These are phyloP conservation scores for Lecanosticta acicola DNA, from an alignment of 2,329 filamentous ascomycete species.

Conservation along the genomic window DNA sequence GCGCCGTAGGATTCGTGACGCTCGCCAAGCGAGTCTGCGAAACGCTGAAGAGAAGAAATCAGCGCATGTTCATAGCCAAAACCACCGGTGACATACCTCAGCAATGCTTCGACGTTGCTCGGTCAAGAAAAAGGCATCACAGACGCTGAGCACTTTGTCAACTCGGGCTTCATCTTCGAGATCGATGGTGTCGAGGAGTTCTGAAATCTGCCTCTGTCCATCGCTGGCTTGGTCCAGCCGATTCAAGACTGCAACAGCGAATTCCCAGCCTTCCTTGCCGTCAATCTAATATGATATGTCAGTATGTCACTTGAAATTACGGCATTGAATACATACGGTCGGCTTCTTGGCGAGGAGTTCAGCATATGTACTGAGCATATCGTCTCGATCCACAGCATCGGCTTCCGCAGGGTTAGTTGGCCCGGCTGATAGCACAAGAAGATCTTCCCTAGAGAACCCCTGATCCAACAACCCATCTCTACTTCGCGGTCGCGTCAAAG, in stretches of 20 bases:
- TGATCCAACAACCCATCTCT: conserved; percentile 48
- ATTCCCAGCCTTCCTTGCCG: conserved; percentile 69
- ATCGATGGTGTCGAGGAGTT: conserved; percentile 67
- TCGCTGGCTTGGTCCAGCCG: conserved; percentile 68
- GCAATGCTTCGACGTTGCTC: conserved; percentile 75
- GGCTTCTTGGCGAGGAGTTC: conserved; percentile 50
- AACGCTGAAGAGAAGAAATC: conserved; percentile 55
- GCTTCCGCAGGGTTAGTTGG: conserved; percentile 50
- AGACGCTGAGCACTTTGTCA: conserved; percentile 73
- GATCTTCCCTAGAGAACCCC: conserved; percentile 73
- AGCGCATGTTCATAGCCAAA: neutral
- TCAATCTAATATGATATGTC: conserved; percentile 20
- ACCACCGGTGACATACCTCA: conserved; percentile 57
- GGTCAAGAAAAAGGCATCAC: conserved; percentile 71
- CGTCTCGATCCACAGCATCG: conserved; percentile 73
- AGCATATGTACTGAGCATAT: conserved; percentile 71
- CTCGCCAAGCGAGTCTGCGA: conserved; percentile 69
- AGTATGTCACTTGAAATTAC: conserved; percentile 28
- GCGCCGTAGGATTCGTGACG: conserved; percentile 66
- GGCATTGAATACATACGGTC: conserved; percentile 7
- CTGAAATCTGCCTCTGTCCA: conserved; percentile 67
- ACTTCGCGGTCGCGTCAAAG: conserved; percentile 48
- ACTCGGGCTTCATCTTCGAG: conserved; percentile 66
- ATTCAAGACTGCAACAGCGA: conserved; percentile 76
- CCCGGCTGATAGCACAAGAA: conserved; percentile 72